A percentile compares a stretch with the other conserved stretches of the same genome.
phyloP scores from a whole-genome alignment of 306 rosid species.

The Benincasa hispida region DNA sequence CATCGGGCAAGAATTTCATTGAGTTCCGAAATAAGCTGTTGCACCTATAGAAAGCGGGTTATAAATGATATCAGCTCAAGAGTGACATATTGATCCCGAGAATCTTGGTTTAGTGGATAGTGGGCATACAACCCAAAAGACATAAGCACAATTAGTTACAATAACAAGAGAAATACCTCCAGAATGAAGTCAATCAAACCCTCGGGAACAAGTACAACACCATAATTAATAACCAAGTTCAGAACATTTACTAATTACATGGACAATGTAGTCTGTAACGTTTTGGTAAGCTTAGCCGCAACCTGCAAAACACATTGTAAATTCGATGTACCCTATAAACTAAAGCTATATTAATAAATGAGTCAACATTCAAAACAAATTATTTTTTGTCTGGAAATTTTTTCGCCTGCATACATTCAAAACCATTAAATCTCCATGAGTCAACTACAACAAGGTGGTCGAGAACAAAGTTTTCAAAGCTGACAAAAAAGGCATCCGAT shows the following conservation, averaged over 20 bases:
- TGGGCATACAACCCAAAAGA: neutral
- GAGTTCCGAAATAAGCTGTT: conserved; percentile 82
- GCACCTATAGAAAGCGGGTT: conserved; percentile 48
- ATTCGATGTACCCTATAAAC: neutral
- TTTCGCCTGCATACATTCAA: neutral
- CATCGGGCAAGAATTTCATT: conserved; percentile 90
- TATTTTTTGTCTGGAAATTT: neutral
- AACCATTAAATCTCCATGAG: neutral
- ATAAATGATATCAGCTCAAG: neutral
- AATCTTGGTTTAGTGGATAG: neutral
- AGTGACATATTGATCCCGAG: neutral
- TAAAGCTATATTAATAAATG: neutral
- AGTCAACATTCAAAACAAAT: no score
- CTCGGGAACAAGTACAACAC: conserved; percentile 95
- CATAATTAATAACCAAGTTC: conserved; percentile 66
- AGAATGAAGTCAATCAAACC: conserved; percentile 99
- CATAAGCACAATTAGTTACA: neutral
- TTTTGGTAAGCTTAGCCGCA: conserved; percentile 83
- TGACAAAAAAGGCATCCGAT: no score
- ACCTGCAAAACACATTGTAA: conserved; percentile 23
- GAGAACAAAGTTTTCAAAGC: neutral
- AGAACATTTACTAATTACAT: conserved; percentile 61
- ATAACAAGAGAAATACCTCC: conserved; percentile 37
- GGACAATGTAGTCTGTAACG: conserved; percentile 89
- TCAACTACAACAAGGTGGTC: neutral